phyloP scores from a whole-genome alignment of 2,329 filamentous ascomycete species.

The Trichoderma polysporum region DNA sequence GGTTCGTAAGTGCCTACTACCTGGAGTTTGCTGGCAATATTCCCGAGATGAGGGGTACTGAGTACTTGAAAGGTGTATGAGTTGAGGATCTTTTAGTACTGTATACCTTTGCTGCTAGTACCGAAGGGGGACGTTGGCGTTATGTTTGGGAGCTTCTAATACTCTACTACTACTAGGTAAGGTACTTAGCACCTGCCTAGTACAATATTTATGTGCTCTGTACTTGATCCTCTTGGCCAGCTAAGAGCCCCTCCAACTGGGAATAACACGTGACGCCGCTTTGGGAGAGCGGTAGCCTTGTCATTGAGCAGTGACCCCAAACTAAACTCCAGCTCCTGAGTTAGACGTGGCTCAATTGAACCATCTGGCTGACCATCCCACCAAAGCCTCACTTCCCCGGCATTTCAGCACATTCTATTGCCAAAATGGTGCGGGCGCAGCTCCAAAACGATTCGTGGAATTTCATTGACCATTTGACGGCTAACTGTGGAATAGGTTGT shows the following conservation, averaged over 20 bases:
- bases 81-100: background rate
- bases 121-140: too few relatives aligned
- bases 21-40: rapidly evolving
- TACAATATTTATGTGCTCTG: background rate
- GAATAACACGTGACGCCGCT: conserved; percentile 10
- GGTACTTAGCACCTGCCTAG: too few relatives aligned
- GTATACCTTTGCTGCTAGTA: background rate
- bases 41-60: background rate
- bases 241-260: background rate
- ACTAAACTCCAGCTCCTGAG: conserved; percentile 19
- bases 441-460: conserved; percentile 41
- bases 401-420: conserved; percentile 25
- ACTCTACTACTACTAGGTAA: too few relatives aligned
- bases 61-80: background rate
- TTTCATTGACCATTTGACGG: conserved; percentile 16
- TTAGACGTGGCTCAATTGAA: conserved; percentile 24
- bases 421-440: conserved; percentile 41
- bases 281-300: conserved; percentile 1
- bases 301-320: background rate
- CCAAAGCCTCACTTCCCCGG: conserved; percentile 8
- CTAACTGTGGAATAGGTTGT: conserved; percentile 68
- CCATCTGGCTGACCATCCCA: conserved; percentile 10
- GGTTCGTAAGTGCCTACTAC: background rate
- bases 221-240: background rate
- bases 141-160: too few relatives aligned